Percentiles rank a stretch among this genome's conserved stretches.
These are phyloP conservation scores for Allomyces javanicus DNA, from an alignment of 192 early-diverging fungal species.

Conservation along the genomic window DNA sequence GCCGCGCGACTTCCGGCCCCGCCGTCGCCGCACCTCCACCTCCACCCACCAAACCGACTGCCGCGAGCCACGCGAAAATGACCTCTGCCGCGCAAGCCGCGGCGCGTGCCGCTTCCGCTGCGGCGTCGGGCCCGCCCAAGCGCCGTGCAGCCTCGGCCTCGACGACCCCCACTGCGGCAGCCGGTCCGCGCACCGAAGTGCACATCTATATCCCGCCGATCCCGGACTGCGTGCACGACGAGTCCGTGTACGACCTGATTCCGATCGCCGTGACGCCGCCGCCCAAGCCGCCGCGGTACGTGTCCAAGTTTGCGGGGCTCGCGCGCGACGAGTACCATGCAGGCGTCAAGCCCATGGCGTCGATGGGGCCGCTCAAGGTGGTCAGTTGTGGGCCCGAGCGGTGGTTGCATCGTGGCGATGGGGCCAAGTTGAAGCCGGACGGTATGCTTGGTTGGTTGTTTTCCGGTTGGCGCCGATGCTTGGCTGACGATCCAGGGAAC, in stretches of 20 bases:
- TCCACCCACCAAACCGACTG: too few relatives aligned
- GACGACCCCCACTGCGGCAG: too few relatives aligned
- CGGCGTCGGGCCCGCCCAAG: too few relatives aligned
- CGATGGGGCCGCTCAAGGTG: slow-evolving; percentile 28
- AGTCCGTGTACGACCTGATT: slow-evolving; percentile 28
- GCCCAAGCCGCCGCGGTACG: slow-evolving; percentile 19
- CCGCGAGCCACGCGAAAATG: too few relatives aligned
- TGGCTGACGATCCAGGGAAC: not conserved
- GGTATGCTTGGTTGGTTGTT: not conserved
- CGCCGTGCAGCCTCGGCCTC: too few relatives aligned
- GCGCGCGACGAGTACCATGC: slow-evolving; percentile 19
- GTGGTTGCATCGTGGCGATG: slow-evolving; percentile 27
- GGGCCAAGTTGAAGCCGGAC: slow-evolving; percentile 7
- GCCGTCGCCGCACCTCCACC: too few relatives aligned
- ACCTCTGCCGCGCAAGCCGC: too few relatives aligned
- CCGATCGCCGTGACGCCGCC: slow-evolving; percentile 17
- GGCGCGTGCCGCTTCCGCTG: too few relatives aligned
- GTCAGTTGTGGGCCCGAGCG: slow-evolving; percentile 11
- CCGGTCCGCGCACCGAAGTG: not conserved
- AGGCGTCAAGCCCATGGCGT: slow-evolving; percentile 20
- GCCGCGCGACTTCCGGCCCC: too few relatives aligned
- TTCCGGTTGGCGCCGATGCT: not conserved
- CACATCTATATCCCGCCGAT: slow-evolving; percentile 15
- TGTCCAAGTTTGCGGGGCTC: slow-evolving; percentile 19
- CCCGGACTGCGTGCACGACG: slow-evolving; percentile 10